Base-by-base conservation (phyloP, 192 early-diverging fungal species). In the Backusella australiensis region DNA sequence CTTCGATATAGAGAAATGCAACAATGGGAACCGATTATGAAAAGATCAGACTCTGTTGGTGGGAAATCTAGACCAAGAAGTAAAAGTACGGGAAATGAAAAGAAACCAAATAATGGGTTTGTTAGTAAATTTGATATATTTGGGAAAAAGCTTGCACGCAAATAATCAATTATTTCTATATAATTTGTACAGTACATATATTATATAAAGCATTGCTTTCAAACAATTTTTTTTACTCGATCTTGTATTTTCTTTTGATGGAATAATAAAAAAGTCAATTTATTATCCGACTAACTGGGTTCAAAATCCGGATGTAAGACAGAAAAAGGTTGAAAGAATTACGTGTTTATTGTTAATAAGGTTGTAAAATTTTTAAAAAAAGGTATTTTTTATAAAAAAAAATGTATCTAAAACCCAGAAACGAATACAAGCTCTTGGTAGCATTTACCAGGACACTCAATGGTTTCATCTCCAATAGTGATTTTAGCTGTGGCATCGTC, bases 401-500 rank as follows among this genome's bases (percentile, higher is more conserved):
- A 39, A 69, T 26, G 1, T 23, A 19, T 32, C 42, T 83, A 83
- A 67, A 90, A 79, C 73, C 69, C 74, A 74, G 84, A 82, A 56
- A 89, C 86, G 75, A 95, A 93, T 8, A 93, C 91, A 46, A 90
- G 86, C 84, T 98, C 96, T 80, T 95, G 90, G 83, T 94, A 95
- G 46, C 91, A 86, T 42, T 88, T 82, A n/a, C 96, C 96, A 8
- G 80, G 77, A 26, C 93, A 29, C 38, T 81, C 82, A 71, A 86
- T 82, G 49, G 83, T 85, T 42, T 90, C 88, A 36, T 90, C 88
- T 26, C 91, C 96, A 67, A 97, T 75, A 14, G 83, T 89, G 34
- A 98, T 84, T 69, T 89, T 85, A 49, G 92, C 91, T 4, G 81
- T 84, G 4, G 90, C 90, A 39, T 93, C 89, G 63, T 96, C 92